Evolutionary conservation across 2,329 filamentous ascomycete genomes (phyloP).

Genomic region (Xylariaceae sp.): DNA sequence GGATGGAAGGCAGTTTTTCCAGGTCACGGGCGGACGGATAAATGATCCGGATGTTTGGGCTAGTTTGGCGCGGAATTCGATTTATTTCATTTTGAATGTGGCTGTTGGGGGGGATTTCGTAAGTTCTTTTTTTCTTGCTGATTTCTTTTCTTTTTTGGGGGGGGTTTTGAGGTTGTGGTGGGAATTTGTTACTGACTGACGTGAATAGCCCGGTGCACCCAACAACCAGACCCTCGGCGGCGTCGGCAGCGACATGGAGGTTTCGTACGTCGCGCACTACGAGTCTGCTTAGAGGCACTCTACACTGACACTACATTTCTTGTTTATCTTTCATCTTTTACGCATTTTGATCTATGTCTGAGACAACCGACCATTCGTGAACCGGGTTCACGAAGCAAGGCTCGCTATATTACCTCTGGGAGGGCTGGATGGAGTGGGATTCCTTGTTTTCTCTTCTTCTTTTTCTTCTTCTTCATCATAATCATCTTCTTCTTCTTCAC

Average conservation of each 20-base stretch:
- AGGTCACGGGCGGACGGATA: slow-evolving; percentile 39
- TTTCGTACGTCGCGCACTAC: slow-evolving; percentile 44
- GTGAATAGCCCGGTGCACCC: slow-evolving; percentile 43
- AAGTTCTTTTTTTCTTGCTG: slow-evolving; percentile 31
- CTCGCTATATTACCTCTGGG: no score
- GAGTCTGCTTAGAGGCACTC: slow-evolving; percentile 11
- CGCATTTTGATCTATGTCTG: no score
- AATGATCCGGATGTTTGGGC: slow-evolving; percentile 40
- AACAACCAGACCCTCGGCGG: slow-evolving; percentile 42
- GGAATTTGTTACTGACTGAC: not conserved
- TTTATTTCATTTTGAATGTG: slow-evolving; percentile 45
- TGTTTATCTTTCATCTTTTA: no score
- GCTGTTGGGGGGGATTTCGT: slow-evolving; percentile 42
- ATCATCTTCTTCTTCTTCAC: no score
- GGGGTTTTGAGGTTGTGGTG: no score
- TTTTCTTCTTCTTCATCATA: no score
- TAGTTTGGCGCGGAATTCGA: slow-evolving; percentile 38
- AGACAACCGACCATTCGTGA: no score
- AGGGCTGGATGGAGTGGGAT: no score
- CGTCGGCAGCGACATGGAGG: slow-evolving; percentile 46
- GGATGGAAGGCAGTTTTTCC: slow-evolving; percentile 42
- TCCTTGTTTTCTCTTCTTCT: no score
- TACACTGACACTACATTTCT: no score
- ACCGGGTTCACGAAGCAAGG: no score
- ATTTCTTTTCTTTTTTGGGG: no score